These are phyloP conservation scores for Royoungia palumana DNA, from an alignment of 768 basidiomycete genomes.

Conservation along the genomic window DNA sequence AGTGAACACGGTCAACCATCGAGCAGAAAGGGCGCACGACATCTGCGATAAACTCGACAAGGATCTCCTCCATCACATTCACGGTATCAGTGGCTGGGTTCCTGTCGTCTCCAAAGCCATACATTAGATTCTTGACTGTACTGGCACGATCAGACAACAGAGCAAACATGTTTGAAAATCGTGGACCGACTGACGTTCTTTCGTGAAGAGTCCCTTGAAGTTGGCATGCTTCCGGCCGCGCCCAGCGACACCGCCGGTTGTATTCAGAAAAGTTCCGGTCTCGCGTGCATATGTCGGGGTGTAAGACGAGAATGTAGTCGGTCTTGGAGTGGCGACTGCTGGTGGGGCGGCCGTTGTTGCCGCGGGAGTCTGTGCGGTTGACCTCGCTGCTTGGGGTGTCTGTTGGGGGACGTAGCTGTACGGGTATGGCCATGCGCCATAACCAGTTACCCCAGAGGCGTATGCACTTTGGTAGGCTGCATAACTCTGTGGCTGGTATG, in stretches of 20 bases:
- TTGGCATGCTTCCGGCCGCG: slow-evolving; percentile 65
- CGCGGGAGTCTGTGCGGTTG: slow-evolving; percentile 28
- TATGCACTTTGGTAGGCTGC: slow-evolving; percentile 45
- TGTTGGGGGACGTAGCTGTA: slow-evolving; percentile 55
- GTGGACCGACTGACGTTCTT: slow-evolving; percentile 60
- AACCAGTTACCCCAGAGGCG: slow-evolving; percentile 64
- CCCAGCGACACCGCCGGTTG: slow-evolving; percentile 39
- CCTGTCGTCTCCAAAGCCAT: slow-evolving; percentile 89
- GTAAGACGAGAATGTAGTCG: slow-evolving; percentile 56
- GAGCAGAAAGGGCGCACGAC: slow-evolving; percentile 54
- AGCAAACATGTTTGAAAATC: not conserved
- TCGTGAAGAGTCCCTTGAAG: slow-evolving; percentile 71
- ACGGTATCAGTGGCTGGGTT: slow-evolving; percentile 87
- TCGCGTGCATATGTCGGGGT: slow-evolving; percentile 52
- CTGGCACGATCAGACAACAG: slow-evolving; percentile 12
- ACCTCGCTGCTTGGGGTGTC: slow-evolving; percentile 26
- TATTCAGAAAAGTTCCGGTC: slow-evolving; percentile 33
- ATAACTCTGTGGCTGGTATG: slow-evolving; percentile 50
- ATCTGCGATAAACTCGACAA: slow-evolving; percentile 87
- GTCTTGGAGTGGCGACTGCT: slow-evolving; percentile 30
- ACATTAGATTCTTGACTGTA: slow-evolving; percentile 82
- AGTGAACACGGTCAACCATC: not conserved
- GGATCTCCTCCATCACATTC: slow-evolving; percentile 89
- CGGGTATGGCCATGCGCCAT: slow-evolving; percentile 67
- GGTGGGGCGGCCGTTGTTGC: slow-evolving; percentile 32